Base-by-base conservation (phyloP, 108 stramenopile genomes). In the Conticribra weissflogii region DNA sequence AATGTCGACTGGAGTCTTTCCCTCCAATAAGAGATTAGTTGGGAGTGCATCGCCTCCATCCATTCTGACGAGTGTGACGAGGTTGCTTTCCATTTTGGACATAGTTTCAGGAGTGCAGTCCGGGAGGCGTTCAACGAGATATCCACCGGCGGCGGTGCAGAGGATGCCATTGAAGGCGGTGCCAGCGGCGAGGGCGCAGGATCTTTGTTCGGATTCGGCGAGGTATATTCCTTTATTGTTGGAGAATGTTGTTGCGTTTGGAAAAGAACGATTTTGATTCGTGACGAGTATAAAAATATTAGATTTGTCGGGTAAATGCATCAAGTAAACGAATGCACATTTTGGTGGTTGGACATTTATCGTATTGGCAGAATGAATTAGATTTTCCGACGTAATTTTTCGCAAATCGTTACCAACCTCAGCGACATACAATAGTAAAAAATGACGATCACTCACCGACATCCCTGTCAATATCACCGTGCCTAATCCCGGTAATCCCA, bases 391-490 rank as follows among this genome's bases (percentile, higher is more conserved):
- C 22, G 19, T 12, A 32, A 23, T 34, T n/a, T 15, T 48, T 63
- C 12, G 29, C 51, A 31, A 27, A n/a, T n/a, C 36, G 36, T 9
- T 12, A 41, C 36, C 36, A 41, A 41, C 5, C 36, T 19, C 63
- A 59, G 57, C n/a, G n/a, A 41, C 32, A 7, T 8, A 31, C 19
- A 34, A 3, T 22, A 21, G 23, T 31, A 9, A 23, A 31, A 63
- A 66, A 30, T 22, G 60, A 45, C 28, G 46, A 16, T 3, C 52
- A 78, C 81, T 63, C 76, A 76, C 92, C 94, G 56, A 96, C 78
- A 72, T 96, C 94, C 4, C 89, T 79, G 83, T 91, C 91, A 65
- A 96, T 82, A 68, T 92, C 94, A 19, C 90, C 87, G 67, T 87
- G 83, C 50, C 76, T 64, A 57, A 96, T 88, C 0, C 78, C 74